Evolutionary conservation across 78 protist species (phyloP), one percentile per base, ranked within the genome.

Genomic region (Dictyostelium capitatum): DNA sequence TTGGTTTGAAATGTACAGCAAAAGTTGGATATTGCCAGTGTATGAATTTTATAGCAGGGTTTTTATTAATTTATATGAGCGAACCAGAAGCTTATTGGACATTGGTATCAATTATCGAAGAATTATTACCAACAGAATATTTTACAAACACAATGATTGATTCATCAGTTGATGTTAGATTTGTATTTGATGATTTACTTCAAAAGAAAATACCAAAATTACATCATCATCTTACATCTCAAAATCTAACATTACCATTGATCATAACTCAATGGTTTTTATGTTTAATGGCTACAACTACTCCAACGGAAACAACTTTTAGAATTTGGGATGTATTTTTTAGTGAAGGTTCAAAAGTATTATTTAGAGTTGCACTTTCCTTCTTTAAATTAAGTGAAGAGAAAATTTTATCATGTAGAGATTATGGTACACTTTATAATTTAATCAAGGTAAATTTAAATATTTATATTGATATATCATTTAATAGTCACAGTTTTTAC

Each of bases 21-120:
- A 78, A 46, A 5, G 96, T 97, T n/a, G 97, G 98, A 17, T 97
- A 97, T 89, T 97, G 98, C 81, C 98, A 97, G 59, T 84, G 97
- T 73, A 95, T 97, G 97, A 97, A 97, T 73, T 97, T 96, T 72
- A 47, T 97, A 8, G 98, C 72, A 7, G 98, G 96, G 4, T 51
- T 83, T 53, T 85, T 97, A 51, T 89, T 97, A 50, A 51, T 97
- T n/a, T 25, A 53, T 62, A 90, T 97, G 96, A 87, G 89, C 79
- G 98, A 97, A 73, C 96, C 97, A 72, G 81, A 84, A 50, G 96
- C 98, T 53, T 97, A 97, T 89, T 97, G 98, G 98, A 32, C 72
- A 54, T 54, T 97, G n/a, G 85, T 62, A 25, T 37, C 93, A 17
- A 69, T 97, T 50, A 67, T 97, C 67, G 97, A 97, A 57, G 94